These are phyloP conservation scores for Cudoniella acicularis DNA, from an alignment of 495 filamentous ascomycete species.

Conservation along the genomic window DNA sequence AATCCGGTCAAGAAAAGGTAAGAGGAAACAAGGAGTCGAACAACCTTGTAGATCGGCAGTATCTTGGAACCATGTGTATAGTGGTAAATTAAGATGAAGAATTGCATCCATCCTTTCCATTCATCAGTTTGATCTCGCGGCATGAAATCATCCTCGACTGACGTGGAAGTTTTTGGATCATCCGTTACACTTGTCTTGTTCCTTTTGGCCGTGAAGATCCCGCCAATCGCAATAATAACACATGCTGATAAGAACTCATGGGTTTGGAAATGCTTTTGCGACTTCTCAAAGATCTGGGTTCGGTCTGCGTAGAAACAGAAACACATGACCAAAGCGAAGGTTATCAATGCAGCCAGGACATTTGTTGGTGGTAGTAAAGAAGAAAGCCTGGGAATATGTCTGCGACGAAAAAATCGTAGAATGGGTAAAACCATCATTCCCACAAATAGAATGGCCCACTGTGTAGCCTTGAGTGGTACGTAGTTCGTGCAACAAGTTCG, in stretches of 20 bases:
- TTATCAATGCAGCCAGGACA: slow-evolving; percentile 1
- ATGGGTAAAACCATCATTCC: slow-evolving; percentile 29
- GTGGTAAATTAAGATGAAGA: slow-evolving; percentile 54
- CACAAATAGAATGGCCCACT: slow-evolving; percentile 31
- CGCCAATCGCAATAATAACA: slow-evolving; percentile 29
- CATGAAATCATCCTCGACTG: slow-evolving; percentile 36
- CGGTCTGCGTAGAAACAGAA: slow-evolving; percentile 57
- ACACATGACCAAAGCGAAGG: slow-evolving; percentile 36
- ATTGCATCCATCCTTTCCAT: slow-evolving; percentile 65
- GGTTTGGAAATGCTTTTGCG: slow-evolving; percentile 45
- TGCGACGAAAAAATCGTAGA: slow-evolving; percentile 21
- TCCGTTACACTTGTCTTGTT: slow-evolving; percentile 12
- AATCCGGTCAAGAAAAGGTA: slow-evolving; percentile 62
- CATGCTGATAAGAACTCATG: slow-evolving; percentile 39
- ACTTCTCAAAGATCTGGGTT: slow-evolving; percentile 51
- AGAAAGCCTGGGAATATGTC: neutral
- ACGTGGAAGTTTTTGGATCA: slow-evolving; percentile 1
- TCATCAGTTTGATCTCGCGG: slow-evolving; percentile 55
- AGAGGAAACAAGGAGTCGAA: slow-evolving; percentile 52
- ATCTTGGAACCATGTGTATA: slow-evolving; percentile 50
- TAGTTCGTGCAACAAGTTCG: slow-evolving; percentile 57
- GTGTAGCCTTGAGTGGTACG: slow-evolving; percentile 25
- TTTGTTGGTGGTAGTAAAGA: slow-evolving; percentile 5
- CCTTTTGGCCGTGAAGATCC: slow-evolving; percentile 35
- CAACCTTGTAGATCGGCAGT: slow-evolving; percentile 49